These are phyloP conservation scores for Colletotrichum euphorbiae DNA, from an alignment of 2,329 filamentous ascomycete genomes.

Conservation along the genomic window DNA sequence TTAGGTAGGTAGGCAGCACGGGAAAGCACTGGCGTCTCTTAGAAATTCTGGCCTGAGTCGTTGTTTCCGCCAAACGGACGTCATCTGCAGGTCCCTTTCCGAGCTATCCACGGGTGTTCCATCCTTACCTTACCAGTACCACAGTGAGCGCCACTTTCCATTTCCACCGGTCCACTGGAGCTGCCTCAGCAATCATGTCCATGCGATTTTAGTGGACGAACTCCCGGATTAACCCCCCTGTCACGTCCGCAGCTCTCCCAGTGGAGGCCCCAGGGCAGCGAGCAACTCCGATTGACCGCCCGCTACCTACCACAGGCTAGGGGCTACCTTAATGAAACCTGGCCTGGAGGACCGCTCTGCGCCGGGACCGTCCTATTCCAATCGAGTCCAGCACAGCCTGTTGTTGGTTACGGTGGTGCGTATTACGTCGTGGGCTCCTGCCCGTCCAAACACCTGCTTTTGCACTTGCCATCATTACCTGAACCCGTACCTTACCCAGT, in stretches of 20 bases:
- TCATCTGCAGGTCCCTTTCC: conserved; percentile 38
- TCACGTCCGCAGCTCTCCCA: conserved; percentile 1
- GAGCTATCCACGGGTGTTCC: too few species aligned
- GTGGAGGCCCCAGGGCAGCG: conserved; percentile 33
- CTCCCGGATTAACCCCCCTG: conserved; percentile 36
- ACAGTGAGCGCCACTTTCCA: not conserved
- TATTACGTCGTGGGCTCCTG: conserved; percentile 39
- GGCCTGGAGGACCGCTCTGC: conserved; percentile 35
- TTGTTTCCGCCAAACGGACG: conserved; percentile 30
- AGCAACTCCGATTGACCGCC: conserved; percentile 34
- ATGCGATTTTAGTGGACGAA: conserved; percentile 24
- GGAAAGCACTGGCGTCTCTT: conserved; percentile 18
- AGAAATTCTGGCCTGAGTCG: conserved; percentile 24
- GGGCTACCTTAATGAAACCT: conserved; percentile 39
- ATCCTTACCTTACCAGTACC: too few species aligned
- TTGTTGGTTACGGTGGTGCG: conserved; percentile 33
- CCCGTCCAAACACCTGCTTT: conserved; percentile 39
- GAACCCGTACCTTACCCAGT: not conserved
- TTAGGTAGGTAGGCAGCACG: not conserved
- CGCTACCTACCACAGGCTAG: conserved; percentile 21
- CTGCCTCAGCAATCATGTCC: conserved; percentile 13
- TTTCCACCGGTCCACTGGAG: not conserved
- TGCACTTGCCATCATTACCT: conserved; percentile 24
- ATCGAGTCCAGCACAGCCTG: conserved; percentile 29
- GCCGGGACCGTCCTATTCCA: conserved; percentile 30